Evolutionary conservation across 768 basidiomycete genomes (phyloP).

Genomic region (Pleurotus cornucopiae): DNA sequence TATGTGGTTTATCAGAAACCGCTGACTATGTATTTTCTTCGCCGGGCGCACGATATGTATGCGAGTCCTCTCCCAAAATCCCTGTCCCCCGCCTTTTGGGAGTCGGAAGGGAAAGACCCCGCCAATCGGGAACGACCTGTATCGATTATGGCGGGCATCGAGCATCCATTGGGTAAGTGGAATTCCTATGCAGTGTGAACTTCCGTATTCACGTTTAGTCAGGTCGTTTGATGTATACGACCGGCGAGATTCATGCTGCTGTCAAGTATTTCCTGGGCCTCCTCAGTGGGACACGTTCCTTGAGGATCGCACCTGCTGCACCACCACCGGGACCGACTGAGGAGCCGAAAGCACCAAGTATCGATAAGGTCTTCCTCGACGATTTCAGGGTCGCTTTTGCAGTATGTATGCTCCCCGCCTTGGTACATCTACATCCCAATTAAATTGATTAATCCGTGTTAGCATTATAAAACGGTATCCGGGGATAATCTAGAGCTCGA

Average conservation of each 20-base stretch:
- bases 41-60: constrained; percentile 65
- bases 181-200: not conserved
- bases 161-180: constrained; percentile 68
- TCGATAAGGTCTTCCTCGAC: constrained; percentile 73
- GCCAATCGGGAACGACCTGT: constrained; percentile 45
- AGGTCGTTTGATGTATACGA: constrained; percentile 88
- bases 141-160: constrained; percentile 66
- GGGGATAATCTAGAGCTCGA: constrained; percentile 34
- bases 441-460: not conserved
- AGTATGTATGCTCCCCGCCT: constrained; percentile 36
- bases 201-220: constrained; percentile 5
- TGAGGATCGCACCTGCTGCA: not conserved
- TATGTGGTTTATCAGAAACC: constrained; percentile 56
- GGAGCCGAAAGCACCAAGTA: constrained; percentile 19
- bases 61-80: constrained; percentile 43
- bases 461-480: constrained; percentile 68
- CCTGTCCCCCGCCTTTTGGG: constrained; percentile 80
- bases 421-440: not conserved
- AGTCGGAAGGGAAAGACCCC: constrained; percentile 52
- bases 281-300: constrained; percentile 42
- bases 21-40: constrained; percentile 77
- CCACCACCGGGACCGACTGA: constrained; percentile 17
- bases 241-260: constrained; percentile 78
- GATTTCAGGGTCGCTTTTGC: constrained; percentile 87
- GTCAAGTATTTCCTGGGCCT: constrained; percentile 75